Evolutionary conservation across 2,329 filamentous ascomycete genomes (phyloP).

Genomic region (Coniella vitis): DNA sequence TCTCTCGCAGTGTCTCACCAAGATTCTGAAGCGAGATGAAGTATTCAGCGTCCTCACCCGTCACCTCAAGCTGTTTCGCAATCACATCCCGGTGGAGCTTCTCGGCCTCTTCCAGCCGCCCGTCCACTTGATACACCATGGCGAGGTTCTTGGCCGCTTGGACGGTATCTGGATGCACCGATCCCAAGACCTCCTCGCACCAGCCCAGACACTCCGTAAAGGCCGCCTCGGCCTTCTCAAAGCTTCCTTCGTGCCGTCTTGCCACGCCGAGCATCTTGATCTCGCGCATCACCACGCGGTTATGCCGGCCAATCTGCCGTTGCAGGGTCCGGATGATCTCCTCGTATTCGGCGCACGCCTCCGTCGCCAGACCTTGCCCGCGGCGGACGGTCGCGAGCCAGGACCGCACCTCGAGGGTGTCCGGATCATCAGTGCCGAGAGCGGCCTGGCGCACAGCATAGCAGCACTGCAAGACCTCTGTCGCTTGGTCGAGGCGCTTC

Average conservation of each 20-base stretch:
- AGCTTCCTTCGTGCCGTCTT: not conserved
- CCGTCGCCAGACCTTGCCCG: not conserved
- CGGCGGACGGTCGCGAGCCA: not conserved
- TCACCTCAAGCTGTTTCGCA: not conserved
- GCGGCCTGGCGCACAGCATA: not conserved
- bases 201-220: not conserved
- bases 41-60: not conserved
- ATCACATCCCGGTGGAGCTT: not conserved
- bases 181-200: not conserved
- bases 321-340: not conserved
- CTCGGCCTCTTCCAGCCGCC: not conserved
- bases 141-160: not conserved
- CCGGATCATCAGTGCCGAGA: not conserved
- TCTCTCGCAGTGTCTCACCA: not conserved
- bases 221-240: not conserved
- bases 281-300: not conserved
- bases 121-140: not conserved
- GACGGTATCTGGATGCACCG: not conserved
- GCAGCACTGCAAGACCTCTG: not conserved
- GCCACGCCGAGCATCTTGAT: slow-evolving; percentile 1
- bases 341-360: not conserved
- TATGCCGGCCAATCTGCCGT: not conserved
- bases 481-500: not conserved
- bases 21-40: not conserved
- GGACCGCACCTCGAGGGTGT: not conserved